phyloP scores from a whole-genome alignment of 78 protist species.

The Dictyostelium firmibasis region DNA sequence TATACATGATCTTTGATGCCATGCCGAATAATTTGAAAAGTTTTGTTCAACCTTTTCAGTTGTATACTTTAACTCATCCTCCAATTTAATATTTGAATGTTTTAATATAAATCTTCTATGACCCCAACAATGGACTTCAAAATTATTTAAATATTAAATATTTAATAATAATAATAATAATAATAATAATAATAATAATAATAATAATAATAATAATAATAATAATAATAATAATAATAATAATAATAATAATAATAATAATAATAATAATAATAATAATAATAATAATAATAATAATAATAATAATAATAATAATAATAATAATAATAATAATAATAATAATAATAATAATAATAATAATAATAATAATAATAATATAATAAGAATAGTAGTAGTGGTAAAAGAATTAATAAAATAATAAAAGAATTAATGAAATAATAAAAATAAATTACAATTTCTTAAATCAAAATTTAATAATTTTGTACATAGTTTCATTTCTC shows the following conservation, averaged over 20 bases:
- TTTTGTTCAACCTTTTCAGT: slow-evolving; percentile 74
- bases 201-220: slow-evolving; percentile 69
- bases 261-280: not conserved
- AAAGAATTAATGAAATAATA: not conserved
- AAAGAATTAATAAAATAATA: not conserved
- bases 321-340: not conserved
- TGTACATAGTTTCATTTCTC: slow-evolving; percentile 78
- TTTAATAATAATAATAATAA: not conserved
- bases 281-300: not conserved
- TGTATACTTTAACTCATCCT: slow-evolving; percentile 84
- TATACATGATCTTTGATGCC: slow-evolving; percentile 93
- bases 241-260: no score
- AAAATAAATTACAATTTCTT: slow-evolving; percentile 88
- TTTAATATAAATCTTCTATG: slow-evolving; percentile 84
- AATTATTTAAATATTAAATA: no score
- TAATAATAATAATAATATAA: no score
- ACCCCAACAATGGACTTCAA: slow-evolving; percentile 93
- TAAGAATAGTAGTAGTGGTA: not conserved
- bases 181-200: not conserved
- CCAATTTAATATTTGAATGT: not conserved
- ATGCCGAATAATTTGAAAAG: slow-evolving; percentile 96
- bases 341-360: slow-evolving; percentile 73
- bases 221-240: no score
- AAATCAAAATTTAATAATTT: slow-evolving; percentile 85
- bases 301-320: not conserved